phyloP scores from a whole-genome alignment of 768 basidiomycete genomes.

The Termitomyces sp. region DNA sequence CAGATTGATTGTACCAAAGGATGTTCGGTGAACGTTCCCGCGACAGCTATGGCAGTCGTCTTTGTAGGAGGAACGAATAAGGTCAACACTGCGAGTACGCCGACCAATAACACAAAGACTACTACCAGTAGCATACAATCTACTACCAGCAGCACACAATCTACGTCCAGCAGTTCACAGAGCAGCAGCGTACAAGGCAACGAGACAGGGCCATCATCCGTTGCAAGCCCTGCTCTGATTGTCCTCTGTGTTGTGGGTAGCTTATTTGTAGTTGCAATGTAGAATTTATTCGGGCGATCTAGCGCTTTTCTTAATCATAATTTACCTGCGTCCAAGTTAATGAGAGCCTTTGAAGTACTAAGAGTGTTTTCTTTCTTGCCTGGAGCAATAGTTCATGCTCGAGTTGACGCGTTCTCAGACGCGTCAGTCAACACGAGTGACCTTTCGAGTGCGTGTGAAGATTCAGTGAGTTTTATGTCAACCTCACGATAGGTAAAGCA shows the following conservation, averaged over 20 bases:
- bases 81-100: constrained; percentile 1
- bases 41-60: constrained; percentile 48
- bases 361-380: too few relatives aligned
- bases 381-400: background rate
- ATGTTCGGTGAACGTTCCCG: constrained; percentile 46
- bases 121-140: background rate
- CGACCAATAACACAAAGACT: background rate
- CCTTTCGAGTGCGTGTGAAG: too few relatives aligned
- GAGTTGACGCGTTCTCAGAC: background rate
- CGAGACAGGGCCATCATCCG: background rate
- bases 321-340: background rate
- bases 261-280: background rate
- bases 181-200: background rate
- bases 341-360: too few relatives aligned
- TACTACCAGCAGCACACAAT: background rate
- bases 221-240: background rate
- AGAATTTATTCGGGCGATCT: background rate
- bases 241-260: background rate
- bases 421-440: background rate
- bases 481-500: background rate
- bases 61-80: constrained; percentile 25
- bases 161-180: background rate
- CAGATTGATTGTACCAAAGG: constrained; percentile 41
- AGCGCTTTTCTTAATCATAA: background rate
- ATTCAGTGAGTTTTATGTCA: too few relatives aligned